A percentile compares a stretch with the other conserved stretches of the same genome.
Evolutionary conservation across 164 flowering plant genomes (phyloP).

Genomic region (Platanus orientalis): DNA sequence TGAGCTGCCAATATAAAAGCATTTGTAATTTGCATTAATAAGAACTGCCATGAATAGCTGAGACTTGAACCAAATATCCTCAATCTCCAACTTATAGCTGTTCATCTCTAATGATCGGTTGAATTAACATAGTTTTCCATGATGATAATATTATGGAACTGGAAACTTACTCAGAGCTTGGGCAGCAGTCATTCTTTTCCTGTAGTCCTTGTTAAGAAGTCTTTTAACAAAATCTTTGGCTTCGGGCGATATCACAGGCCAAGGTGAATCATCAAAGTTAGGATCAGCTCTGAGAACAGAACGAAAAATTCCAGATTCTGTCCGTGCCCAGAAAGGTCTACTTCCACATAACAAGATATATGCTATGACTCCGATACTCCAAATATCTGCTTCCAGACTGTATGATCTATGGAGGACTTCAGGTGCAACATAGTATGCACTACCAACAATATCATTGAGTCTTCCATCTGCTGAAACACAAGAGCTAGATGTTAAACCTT

Average conservation of each 20-base stretch:
- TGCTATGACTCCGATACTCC: conserved; percentile 96
- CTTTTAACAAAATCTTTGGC: conserved; percentile 57
- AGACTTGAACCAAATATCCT: background rate
- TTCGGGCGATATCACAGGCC: conserved; percentile 52
- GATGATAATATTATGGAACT: too few species aligned
- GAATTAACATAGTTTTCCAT: too few species aligned
- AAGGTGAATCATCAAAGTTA: conserved; percentile 73
- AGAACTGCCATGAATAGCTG: background rate
- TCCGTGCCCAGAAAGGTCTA: conserved; percentile 97
- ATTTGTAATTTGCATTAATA: conserved; percentile 4
- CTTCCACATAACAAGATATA: conserved; percentile 96
- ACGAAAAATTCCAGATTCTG: conserved; percentile 97
- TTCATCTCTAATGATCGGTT: too few species aligned
- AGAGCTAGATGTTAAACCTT: too few species aligned
- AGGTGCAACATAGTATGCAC: too few species aligned
- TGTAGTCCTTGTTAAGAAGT: conserved; percentile 48
- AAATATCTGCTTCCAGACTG: conserved; percentile 88
- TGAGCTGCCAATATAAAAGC: conserved; percentile 66
- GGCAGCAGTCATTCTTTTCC: conserved; percentile 54
- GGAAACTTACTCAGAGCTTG: conserved; percentile 55
- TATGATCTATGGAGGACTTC: too few species aligned
- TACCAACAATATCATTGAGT: too few species aligned
- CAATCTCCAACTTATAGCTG: too few species aligned
- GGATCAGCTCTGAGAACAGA: conserved; percentile 94
- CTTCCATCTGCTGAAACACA: too few species aligned